Conservation (phyloP, 495 filamentous ascomycete genomes). For the Podospora sp. region DNA sequence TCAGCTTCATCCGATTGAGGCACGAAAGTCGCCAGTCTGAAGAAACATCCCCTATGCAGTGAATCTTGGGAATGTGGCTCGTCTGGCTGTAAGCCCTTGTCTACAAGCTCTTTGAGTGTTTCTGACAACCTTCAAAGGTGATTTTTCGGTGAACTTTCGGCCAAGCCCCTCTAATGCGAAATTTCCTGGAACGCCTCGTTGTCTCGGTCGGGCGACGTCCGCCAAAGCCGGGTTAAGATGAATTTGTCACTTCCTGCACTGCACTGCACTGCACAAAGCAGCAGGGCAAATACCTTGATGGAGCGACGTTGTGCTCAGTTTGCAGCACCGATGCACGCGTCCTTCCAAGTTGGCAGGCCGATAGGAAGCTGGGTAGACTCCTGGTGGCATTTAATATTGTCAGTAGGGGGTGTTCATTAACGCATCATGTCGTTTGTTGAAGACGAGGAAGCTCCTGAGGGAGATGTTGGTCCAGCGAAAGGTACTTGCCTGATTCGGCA, state of each 20-base stretch:
- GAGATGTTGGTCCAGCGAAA: not conserved
- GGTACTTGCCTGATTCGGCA: slow-evolving; percentile 7
- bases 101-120: too few relatives aligned
- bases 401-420: not conserved
- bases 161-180: too few relatives aligned
- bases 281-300: too few relatives aligned
- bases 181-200: too few relatives aligned
- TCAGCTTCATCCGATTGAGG: not conserved
- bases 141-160: too few relatives aligned
- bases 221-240: too few relatives aligned
- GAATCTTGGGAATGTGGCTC: too few relatives aligned
- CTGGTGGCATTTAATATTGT: not conserved
- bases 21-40: not conserved
- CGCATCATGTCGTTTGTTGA: not conserved
- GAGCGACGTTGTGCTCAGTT: not conserved
- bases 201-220: too few relatives aligned
- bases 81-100: too few relatives aligned
- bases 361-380: not conserved
- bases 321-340: not conserved
- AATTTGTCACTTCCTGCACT: too few relatives aligned
- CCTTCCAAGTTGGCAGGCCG: not conserved
- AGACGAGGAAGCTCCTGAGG: not conserved
- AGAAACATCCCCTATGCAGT: not conserved
- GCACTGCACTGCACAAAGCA: too few relatives aligned
- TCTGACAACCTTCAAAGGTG: too few relatives aligned